A percentile compares a stretch with the other conserved stretches of the same genome.
Conservation (phyloP, 1,284 basidiomycete species). For the Macrocystidia cucumis region DNA sequence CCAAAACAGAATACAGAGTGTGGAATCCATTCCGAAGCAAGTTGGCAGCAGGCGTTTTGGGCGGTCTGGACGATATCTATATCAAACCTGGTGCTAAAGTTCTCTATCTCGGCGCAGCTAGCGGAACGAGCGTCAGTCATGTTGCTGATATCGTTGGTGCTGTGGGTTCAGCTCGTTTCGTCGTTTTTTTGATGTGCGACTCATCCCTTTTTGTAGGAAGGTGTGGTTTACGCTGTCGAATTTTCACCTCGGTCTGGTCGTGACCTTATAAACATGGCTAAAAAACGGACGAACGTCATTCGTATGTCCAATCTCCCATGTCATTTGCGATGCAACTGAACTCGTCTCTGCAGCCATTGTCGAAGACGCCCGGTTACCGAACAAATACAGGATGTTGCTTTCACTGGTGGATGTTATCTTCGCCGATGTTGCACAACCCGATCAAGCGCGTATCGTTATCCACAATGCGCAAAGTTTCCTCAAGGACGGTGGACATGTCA, state of each 20-base stretch:
- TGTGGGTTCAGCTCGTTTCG: constrained; percentile 35
- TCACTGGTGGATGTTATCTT: constrained; percentile 95
- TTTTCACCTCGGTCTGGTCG: constrained; percentile 96
- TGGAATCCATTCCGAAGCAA: constrained; percentile 99
- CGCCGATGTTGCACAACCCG: constrained; percentile 97
- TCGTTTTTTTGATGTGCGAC: constrained; percentile 6
- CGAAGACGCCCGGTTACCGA: constrained; percentile 93
- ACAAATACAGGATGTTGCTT: constrained; percentile 93
- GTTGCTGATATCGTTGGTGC: constrained; percentile 98
- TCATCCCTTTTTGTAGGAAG: constrained; percentile 51
- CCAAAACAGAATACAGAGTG: constrained; percentile 95
- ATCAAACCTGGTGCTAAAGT: constrained; percentile 96
- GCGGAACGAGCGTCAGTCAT: constrained; percentile 96
- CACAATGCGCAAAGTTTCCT: constrained; percentile 96
- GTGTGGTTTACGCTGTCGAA: constrained; percentile 97
- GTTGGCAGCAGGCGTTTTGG: constrained; percentile 94
- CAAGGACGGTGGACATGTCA: constrained; percentile 87
- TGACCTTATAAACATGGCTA: constrained; percentile 99
- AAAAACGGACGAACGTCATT: constrained; percentile 99
- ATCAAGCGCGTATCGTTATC: constrained; percentile 94
- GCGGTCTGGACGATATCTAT: constrained; percentile 92
- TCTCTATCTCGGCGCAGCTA: constrained; percentile 95
- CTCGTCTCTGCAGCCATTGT: constrained; percentile 67
- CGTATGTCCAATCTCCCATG: constrained; percentile 46
- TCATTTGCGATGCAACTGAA: constrained; percentile 3